Evolutionary conservation across 1,284 basidiomycete genomes (phyloP), one percentile per base, ranked within the genome.

Genomic region (Cryptococcus hybrid): DNA sequence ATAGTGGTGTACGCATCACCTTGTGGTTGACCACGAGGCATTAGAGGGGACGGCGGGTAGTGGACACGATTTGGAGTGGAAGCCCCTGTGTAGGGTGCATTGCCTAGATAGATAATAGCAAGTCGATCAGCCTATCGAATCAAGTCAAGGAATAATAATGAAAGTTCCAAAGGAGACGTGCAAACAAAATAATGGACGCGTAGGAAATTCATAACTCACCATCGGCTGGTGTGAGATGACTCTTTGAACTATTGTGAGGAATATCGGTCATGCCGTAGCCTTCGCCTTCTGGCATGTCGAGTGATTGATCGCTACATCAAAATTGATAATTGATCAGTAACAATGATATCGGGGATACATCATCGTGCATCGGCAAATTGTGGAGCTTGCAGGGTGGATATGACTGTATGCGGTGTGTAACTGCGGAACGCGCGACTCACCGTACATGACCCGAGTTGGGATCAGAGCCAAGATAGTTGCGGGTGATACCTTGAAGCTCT

Each of bases 31-130:
- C 13, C 35, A 15, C 37, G 34, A 13, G 49, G 3, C 44, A 64
- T 62, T 40, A 68, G 60, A 15, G 68, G 64, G 11, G 66, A 61
- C 12, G 71, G 72, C 9, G 72, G 72, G 56, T 74, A 74, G 57
- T 73, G 72, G 7, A 74, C 72, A 12, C 59, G 64, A 5, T 44
- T 55, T 30, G 56, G 44, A 3, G 59, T 57, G 13, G 45, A 36
- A 18, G 8, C 39, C n/a, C 52, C 47, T 4, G 51, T 24, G 30
- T 38, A 35, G 7, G 42, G 43, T 8, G 56, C 56, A 24, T 38
- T 53, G n/a, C 54, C 58, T 13, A 51, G 40, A 13, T 44, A 46
- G 12, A 30, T 15, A 30, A 30, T 47, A 30, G 18, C 18, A 18
- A 18, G 18, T 18, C 18, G 18, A 18, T 18, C 18, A 18, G 18